Conservation (phyloP, 805 yeast genomes). For the Wickerhamiella dianesei region DNA sequence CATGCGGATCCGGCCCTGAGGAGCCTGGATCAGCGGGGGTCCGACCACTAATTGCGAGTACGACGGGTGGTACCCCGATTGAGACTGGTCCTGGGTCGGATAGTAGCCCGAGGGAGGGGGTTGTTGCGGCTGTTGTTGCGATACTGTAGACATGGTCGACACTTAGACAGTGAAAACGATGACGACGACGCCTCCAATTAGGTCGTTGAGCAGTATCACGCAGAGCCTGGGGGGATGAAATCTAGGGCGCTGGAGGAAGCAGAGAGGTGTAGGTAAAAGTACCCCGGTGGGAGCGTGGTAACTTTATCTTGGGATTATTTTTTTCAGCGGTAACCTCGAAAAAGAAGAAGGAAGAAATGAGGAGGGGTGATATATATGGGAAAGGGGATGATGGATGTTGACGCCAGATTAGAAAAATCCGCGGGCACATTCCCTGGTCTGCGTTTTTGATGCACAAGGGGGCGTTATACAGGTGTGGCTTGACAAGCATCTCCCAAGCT, state of each 20-base stretch:
- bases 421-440: background rate
- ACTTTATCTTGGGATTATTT: no score
- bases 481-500: background rate
- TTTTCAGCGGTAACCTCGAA: no score
- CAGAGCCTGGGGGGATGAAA: background rate
- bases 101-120: background rate
- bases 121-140: background rate
- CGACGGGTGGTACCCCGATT: background rate
- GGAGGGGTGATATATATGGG: background rate
- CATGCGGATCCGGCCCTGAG: background rate
- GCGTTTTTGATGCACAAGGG: background rate
- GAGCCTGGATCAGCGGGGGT: background rate
- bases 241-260: no score
- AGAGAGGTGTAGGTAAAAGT: no score
- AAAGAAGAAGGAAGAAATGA: background rate
- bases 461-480: background rate
- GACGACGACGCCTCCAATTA: background rate
- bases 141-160: background rate
- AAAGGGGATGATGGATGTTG: no score
- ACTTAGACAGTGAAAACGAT: background rate
- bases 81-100: background rate
- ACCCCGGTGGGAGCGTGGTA: no score
- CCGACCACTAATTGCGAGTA: background rate
- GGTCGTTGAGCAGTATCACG: background rate
- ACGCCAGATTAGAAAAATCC: background rate